Base-by-base conservation (phyloP, 192 early-diverging fungal species). In the Entomortierella parvispora region DNA sequence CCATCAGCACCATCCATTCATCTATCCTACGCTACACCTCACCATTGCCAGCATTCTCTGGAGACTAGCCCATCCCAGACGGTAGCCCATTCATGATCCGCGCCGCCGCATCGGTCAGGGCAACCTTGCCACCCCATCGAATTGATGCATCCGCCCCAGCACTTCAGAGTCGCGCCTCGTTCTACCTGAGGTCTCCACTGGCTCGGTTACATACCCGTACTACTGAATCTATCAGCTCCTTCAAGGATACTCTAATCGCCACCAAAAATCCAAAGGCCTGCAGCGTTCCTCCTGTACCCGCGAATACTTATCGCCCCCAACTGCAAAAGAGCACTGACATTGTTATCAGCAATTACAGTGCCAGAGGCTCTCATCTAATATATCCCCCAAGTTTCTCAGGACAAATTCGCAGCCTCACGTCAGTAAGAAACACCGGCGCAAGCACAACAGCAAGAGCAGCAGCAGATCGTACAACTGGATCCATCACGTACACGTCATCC, bases 31-130 rank as follows among this genome's bases (percentile, higher is more conserved):
- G n/a, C n/a, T n/a, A n/a, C n/a, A n/a, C n/a, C n/a, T 6, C 32
- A 6, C 14, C 55, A 40, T 33, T 40, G 17, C 31, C 6, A 29
- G 34, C 42, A n/a, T n/a, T n/a, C n/a, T n/a, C n/a, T n/a, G n/a
- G n/a, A n/a, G n/a, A n/a, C n/a, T n/a, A n/a, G n/a, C n/a, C n/a
- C n/a, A n/a, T n/a, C n/a, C n/a, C n/a, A n/a, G n/a, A n/a, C n/a
- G n/a, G n/a, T n/a, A n/a, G n/a, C n/a, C n/a, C 28, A 22, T 29
- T 12, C 15, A 37, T 40, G 47, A 60, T 47, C 9, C 47, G 4
- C 44, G 26, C 29, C 45, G 28, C 47, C 44, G 62, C 62, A 7
- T 54, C 49, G 50, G 42, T 50, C 62, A 64, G 25, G 43, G 28
- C 59, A 10, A 23, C 37, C 29, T 43, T 40, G 51, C 48, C 50